Base-by-base conservation (phyloP, 164 flowering plant genomes). In the Vitis amurensis region DNA sequence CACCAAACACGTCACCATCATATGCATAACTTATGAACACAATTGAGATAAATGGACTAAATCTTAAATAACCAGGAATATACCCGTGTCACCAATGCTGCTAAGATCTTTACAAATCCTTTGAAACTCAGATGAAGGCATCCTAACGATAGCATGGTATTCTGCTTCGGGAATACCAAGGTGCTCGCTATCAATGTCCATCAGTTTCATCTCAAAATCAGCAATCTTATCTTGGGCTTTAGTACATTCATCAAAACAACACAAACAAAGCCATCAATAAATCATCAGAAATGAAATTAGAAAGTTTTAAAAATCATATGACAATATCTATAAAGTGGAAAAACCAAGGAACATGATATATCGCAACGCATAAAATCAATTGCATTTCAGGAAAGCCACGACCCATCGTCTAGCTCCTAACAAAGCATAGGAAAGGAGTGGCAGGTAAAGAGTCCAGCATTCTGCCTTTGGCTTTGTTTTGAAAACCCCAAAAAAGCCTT, bases 131-230 rank as follows among this genome's bases (percentile, higher is more conserved):
- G 87, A 69, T 0, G 97, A 82, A 9, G 98, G 97, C 98, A 93
- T 91, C 76, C 87, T 73, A 6, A 91, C 92, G 61, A 93, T 91
- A 16, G 97, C 89, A 66, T 93, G 95, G 68, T 91, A 93, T 70
- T 91, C 95, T 11, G 97, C 90, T 70, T 93, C 97, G 1, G 98
- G 98, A 59, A 93, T 93, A 23, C 97, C 97, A 29, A 93, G 88
- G 76, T 93, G 98, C 82, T 93, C 95, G 58, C 98, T 91, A 64
- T 93, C 98, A 23, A 93, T 91, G 77, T 90, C 94, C 98, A 91
- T 93, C 70, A 93, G 79, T 76, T 90, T 93, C 98, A 93, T 93
- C 81, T 90, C 95, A 77, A 90, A 92, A 80, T 87, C 93, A 1
- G 91, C 73, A n/a, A 90, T 90, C 73, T 89, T 88, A 68, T 90